Evolutionary conservation across 768 basidiomycete species (phyloP), one percentile per base, ranked within the genome.

Genomic region (Crepidotus variabilis): DNA sequence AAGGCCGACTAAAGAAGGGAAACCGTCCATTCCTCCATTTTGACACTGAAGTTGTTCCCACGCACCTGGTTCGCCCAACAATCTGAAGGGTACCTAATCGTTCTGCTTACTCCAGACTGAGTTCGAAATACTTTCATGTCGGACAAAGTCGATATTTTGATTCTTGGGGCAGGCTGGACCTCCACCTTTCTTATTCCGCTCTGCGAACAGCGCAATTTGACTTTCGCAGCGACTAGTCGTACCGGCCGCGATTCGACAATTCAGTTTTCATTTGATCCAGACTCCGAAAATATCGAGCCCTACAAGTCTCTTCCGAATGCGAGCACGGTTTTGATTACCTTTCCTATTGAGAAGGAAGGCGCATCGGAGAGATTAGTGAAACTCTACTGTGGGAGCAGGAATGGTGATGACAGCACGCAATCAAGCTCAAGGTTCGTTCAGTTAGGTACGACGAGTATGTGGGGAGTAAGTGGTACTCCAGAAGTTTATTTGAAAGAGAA

Each of bases 91-190:
- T n/a, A n/a, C n/a, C n/a, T n/a, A n/a, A n/a, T n/a, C n/a, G n/a
- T n/a, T n/a, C n/a, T n/a, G 28, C 28, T 28, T 28, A 3, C 28
- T 4, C 8, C 28, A 28, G 28, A 28, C 28, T 8, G 4, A 28
- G 28, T 28, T 28, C 28, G 8, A 4, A 28, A 28, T 8, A 28
- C 28, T 8, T 8, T 28, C 28, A 28, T 28, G 28, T 4, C 28
- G 28, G 13, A 43, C 39, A 2, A 43, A 1, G 76, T 84, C 54
- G 80, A 84, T 55, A 68, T 86, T 33, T 77, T 87, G 52, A 80
- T 88, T 59, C 76, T 88, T 49, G 86, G 85, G 33, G 83, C 83
- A 23, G 85, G 85, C 32, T 88, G 87, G 85, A 82, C 82, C 73
- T 28, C 28, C 28, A 28, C 28, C 8, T 28, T 28, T 28, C 28